phyloP scores from a whole-genome alignment of 108 stramenopile species.

The Cyclostephanos invisitatus region DNA sequence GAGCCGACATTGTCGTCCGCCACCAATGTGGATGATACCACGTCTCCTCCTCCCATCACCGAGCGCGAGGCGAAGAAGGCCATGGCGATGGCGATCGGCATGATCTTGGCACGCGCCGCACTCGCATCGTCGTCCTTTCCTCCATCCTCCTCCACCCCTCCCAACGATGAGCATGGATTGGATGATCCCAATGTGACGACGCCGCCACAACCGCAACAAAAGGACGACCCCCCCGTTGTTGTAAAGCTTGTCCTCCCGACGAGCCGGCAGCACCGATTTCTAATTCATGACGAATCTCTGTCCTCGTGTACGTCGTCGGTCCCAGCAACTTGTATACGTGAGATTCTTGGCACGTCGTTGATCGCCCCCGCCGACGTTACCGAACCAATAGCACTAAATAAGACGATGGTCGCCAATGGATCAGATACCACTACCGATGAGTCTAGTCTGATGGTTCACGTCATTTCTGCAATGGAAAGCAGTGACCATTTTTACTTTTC shows the following conservation, averaged over 20 bases:
- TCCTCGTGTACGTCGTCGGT: background rate
- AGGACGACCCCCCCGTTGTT: background rate
- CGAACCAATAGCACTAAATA: background rate
- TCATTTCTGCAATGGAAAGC: background rate
- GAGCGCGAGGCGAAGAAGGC: slow-evolving; percentile 30
- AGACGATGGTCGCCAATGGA: background rate
- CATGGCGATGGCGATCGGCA: slow-evolving; percentile 67
- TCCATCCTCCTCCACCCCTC: background rate
- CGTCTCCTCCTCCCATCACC: background rate
- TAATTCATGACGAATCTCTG: background rate
- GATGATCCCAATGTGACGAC: background rate
- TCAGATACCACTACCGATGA: background rate
- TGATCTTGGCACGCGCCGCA: slow-evolving; percentile 64
- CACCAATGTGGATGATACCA: background rate
- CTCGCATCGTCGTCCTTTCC: slow-evolving; percentile 41
- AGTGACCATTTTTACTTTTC: background rate
- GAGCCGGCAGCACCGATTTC: background rate
- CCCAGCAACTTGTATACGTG: slow-evolving; percentile 7
- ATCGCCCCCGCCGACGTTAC: background rate
- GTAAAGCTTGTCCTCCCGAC: background rate
- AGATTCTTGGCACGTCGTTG: slow-evolving; percentile 11
- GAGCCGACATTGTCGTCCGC: background rate
- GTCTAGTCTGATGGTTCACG: slow-evolving; percentile 25
- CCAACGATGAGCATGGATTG: slow-evolving; percentile 11
- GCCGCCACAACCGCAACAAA: background rate